These are phyloP conservation scores for Sarcocystis neurona DNA, from an alignment of 169 alveolate species.

Conservation along the genomic window DNA sequence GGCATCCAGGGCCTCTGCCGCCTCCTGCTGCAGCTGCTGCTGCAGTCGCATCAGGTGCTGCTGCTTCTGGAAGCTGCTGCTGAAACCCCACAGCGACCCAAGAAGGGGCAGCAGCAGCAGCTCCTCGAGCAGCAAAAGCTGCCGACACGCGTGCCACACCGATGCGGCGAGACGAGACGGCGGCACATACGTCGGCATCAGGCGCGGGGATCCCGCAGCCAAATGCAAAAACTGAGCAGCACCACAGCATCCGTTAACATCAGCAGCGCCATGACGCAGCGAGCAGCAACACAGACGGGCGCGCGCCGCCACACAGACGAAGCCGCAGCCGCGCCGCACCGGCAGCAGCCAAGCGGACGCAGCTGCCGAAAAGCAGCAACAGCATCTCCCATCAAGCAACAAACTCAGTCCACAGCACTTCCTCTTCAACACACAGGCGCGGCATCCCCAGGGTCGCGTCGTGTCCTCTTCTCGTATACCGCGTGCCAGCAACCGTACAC, in stretches of 20 bases:
- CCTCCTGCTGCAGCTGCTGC: not conserved
- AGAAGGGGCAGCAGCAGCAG: conserved; percentile 42
- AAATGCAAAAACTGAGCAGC: conserved; percentile 40
- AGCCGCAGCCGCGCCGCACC: too few relatives aligned
- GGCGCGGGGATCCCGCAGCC: conserved; percentile 41
- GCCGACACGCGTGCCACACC: conserved; percentile 55
- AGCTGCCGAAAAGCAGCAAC: too few relatives aligned
- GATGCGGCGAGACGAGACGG: conserved; percentile 57
- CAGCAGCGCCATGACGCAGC: too few relatives aligned
- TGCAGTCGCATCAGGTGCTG: conserved; percentile 37
- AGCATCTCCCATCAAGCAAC: too few relatives aligned
- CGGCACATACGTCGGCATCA: conserved; percentile 9
- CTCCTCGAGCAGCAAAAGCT: conserved; percentile 35
- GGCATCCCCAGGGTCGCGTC: too few relatives aligned
- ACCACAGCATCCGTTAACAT: not conserved
- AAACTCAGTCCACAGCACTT: too few relatives aligned
- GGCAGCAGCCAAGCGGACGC: too few relatives aligned
- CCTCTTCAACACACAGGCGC: too few relatives aligned
- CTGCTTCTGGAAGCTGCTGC: conserved; percentile 53
- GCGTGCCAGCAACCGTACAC: too few relatives aligned
- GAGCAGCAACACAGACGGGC: too few relatives aligned
- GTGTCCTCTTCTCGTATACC: too few relatives aligned
- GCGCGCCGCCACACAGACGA: too few relatives aligned
- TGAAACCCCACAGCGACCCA: conserved; percentile 15
- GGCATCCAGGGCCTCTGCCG: not conserved